phyloP scores from a whole-genome alignment of 306 rosid genomes.

The Nissolia schottii region DNA sequence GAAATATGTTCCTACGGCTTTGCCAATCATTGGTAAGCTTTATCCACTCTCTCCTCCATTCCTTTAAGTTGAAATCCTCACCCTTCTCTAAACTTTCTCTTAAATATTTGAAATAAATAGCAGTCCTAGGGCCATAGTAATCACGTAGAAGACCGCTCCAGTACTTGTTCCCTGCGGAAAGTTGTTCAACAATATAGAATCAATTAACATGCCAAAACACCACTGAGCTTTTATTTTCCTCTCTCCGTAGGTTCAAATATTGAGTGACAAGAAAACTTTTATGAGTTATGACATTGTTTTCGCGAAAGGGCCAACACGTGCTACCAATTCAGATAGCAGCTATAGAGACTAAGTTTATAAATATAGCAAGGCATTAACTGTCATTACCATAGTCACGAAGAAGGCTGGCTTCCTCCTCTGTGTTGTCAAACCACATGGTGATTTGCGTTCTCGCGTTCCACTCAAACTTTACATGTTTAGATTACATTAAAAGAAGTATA shows the following conservation, averaged over 20 bases:
- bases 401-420: constrained; percentile 69
- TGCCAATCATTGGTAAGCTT: constrained; percentile 92
- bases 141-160: constrained; percentile 84
- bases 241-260: background rate
- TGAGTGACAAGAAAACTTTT: no score
- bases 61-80: constrained; percentile 46
- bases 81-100: constrained; percentile 51
- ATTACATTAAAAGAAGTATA: constrained; percentile 19
- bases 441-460: constrained; percentile 95
- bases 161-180: constrained; percentile 66
- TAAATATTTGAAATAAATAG: constrained; percentile 69
- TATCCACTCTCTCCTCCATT: constrained; percentile 87
- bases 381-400: constrained; percentile 77
- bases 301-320: background rate
- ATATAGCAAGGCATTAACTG: background rate
- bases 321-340: background rate
- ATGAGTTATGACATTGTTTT: background rate
- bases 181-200: background rate
- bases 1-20: constrained; percentile 45
- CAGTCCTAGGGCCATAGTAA: constrained; percentile 85
- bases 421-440: constrained; percentile 96
- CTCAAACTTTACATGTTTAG: constrained; percentile 53
- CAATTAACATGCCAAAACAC: background rate
- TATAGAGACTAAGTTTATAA: background rate
- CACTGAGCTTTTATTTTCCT: background rate